These are phyloP conservation scores for Gentiana macrophylla DNA, from an alignment of 257 asterid genomes.

Conservation along the genomic window DNA sequence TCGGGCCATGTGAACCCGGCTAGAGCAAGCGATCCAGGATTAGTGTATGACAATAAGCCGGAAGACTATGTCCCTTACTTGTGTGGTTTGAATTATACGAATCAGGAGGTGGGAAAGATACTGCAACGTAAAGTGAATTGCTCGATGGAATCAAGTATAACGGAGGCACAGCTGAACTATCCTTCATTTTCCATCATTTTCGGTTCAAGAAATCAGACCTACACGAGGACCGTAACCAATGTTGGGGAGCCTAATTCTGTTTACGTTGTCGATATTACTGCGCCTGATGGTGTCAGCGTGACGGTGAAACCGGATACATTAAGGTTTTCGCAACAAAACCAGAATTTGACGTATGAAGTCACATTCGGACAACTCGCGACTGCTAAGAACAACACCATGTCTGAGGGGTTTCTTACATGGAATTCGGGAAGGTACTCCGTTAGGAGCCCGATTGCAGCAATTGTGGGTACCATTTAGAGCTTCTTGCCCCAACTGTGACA, in stretches of 20 bases:
- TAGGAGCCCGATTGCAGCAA: slow-evolving; percentile 6
- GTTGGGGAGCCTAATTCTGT: slow-evolving; percentile 9
- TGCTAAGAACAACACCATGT: background rate
- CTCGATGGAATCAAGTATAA: background rate
- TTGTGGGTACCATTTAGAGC: background rate
- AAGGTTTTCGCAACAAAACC: slow-evolving; percentile 4
- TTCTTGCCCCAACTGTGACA: background rate
- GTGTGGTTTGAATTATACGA: slow-evolving; percentile 15
- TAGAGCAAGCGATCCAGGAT: slow-evolving; percentile 16
- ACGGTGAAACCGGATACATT: slow-evolving; percentile 8
- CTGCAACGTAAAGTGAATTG: slow-evolving; percentile 3
- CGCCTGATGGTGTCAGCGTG: slow-evolving; percentile 8
- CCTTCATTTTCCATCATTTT: slow-evolving; percentile 13
- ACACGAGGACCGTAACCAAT: slow-evolving; percentile 12
- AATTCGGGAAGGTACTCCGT: slow-evolving; percentile 7
- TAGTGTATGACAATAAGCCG: slow-evolving; percentile 10
- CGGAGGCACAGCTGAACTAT: slow-evolving; percentile 13
- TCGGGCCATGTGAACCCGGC: slow-evolving; percentile 17
- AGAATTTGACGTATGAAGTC: slow-evolving; percentile 9
- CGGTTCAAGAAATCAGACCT: slow-evolving; percentile 10
- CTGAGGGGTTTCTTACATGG: slow-evolving; percentile 14
- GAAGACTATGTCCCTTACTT: slow-evolving; percentile 16
- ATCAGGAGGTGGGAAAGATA: background rate
- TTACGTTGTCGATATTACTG: slow-evolving; percentile 3
- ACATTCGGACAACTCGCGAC: background rate